phyloP scores from a whole-genome alignment of 163 green algal species.

The Volvox carteri region DNA sequence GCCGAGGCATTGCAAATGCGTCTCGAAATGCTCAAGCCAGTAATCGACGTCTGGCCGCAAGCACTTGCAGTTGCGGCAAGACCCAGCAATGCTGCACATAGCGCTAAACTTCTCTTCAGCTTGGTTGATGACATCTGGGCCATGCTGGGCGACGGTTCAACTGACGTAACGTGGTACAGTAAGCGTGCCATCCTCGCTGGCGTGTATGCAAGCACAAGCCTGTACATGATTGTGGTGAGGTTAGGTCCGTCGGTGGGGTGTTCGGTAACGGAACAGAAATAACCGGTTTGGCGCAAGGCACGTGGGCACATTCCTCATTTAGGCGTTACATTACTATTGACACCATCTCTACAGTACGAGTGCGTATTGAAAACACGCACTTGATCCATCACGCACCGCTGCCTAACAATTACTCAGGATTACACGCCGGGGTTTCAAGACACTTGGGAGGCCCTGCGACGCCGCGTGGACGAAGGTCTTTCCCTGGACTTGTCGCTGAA shows the following conservation, averaged over 20 bases:
- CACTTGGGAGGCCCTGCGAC: conserved; percentile 79
- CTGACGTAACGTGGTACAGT: conserved; percentile 81
- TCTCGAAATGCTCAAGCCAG: conserved; percentile 72
- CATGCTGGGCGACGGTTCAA: conserved; percentile 76
- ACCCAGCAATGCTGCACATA: conserved; percentile 61
- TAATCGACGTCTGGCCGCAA: conserved; percentile 80
- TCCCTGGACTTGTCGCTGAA: conserved; percentile 13
- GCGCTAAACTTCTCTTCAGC: conserved; percentile 63
- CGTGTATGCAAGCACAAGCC: conserved; percentile 81
- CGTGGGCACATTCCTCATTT: too few species aligned
- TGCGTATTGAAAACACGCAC: too few species aligned
- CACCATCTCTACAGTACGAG: too few species aligned
- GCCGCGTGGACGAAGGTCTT: conserved; percentile 64
- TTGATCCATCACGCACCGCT: too few species aligned
- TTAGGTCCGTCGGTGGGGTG: too few species aligned
- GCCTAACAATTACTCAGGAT: conserved; percentile 57
- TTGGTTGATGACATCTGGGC: conserved; percentile 79
- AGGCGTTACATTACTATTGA: too few species aligned
- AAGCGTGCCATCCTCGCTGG: conserved; percentile 74
- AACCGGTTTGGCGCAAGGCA: too few species aligned
- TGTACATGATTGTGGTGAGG: conserved; percentile 84
- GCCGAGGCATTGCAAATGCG: conserved; percentile 59
- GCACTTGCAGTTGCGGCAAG: conserved; percentile 64
- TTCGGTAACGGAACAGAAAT: too few species aligned
- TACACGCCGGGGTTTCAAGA: conserved; percentile 76